These are phyloP conservation scores for Vitellaria paradoxa DNA, from an alignment of 179 eudicot species.

Conservation along the genomic window DNA sequence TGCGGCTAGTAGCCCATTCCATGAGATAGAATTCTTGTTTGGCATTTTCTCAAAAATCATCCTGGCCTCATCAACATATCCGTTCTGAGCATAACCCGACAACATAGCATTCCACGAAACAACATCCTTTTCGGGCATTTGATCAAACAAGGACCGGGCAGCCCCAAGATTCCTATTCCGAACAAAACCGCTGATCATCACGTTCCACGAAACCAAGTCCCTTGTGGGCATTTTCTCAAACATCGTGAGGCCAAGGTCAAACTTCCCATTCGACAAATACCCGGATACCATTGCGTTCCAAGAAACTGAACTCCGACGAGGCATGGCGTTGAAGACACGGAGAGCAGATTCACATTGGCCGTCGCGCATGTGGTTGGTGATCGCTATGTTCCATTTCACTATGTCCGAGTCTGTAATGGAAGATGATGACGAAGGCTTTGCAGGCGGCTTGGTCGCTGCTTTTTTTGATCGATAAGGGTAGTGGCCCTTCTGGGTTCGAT, in stretches of 20 bases:
- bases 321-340: constrained; percentile 51
- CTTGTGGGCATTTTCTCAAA: constrained; percentile 49
- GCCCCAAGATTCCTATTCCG: constrained; percentile 39
- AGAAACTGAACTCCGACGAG: constrained; percentile 38
- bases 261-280: constrained; percentile 37
- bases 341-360: constrained; percentile 54
- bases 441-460: not conserved
- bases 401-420: constrained; percentile 27
- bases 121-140: constrained; percentile 54
- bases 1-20: constrained; percentile 74
- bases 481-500: not conserved
- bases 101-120: constrained; percentile 74
- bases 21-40: constrained; percentile 57
- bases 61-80: constrained; percentile 61
- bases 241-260: constrained; percentile 41
- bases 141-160: constrained; percentile 50
- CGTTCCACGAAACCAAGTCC: constrained; percentile 62
- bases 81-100: constrained; percentile 70
- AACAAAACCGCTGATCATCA: constrained; percentile 50
- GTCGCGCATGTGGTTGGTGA: constrained; percentile 61
- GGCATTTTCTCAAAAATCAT: constrained; percentile 62
- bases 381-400: constrained; percentile 55
- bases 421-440: not conserved
- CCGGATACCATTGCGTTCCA: constrained; percentile 66
- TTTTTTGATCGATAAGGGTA: not conserved